phyloP scores from a whole-genome alignment of 768 basidiomycete species.

The Tephrocybe sp. region DNA sequence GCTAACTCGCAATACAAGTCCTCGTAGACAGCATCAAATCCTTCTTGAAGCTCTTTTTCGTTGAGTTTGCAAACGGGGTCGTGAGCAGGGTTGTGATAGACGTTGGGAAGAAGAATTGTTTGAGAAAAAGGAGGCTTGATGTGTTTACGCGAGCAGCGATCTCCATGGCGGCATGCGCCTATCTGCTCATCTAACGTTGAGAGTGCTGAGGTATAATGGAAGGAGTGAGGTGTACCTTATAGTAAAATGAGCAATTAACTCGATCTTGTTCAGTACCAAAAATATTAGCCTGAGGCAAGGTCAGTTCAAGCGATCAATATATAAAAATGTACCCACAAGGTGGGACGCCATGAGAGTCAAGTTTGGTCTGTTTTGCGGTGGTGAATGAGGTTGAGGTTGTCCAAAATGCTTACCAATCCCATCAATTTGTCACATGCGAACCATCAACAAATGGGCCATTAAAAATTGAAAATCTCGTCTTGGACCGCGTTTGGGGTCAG shows the following conservation, averaged over 20 bases:
- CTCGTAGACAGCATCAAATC: constrained; percentile 92
- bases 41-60: constrained; percentile 87
- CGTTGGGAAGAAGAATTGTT: constrained; percentile 94
- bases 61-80: constrained; percentile 87
- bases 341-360: constrained; percentile 62
- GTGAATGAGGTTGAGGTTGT: no score
- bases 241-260: constrained; percentile 99
- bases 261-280: constrained; percentile 94
- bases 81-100: constrained; percentile 97
- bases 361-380: neutral
- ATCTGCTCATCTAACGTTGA: constrained; percentile 55
- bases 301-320: neutral
- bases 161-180: constrained; percentile 97
- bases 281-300: constrained; percentile 76
- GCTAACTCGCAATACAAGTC: constrained; percentile 93
- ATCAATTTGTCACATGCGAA: no score
- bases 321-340: constrained; percentile 49
- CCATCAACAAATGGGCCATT: no score
- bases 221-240: constrained; percentile 62
- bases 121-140: constrained; percentile 98
- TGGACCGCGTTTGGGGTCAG: no score
- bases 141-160: constrained; percentile 97
- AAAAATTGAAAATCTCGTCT: no score
- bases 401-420: no score
- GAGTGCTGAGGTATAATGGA: constrained; percentile 10